Evolutionary conservation across 257 asterid species (phyloP).

Genomic region (Paulownia fortunei): DNA sequence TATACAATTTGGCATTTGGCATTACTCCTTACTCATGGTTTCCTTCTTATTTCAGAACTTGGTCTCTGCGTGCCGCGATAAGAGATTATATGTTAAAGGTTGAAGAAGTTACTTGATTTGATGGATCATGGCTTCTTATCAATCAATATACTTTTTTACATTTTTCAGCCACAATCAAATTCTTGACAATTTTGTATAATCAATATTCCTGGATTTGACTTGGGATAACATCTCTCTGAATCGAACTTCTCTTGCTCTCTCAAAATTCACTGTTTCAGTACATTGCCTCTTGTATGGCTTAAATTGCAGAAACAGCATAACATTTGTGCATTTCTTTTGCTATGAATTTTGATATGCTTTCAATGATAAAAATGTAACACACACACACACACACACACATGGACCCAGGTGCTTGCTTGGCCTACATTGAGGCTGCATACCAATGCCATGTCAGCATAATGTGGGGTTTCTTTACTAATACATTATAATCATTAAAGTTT

Average conservation of each 20-base stretch:
- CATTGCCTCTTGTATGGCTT: not conserved
- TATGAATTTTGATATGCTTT: not conserved
- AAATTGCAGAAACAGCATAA: not conserved
- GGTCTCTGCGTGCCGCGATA: slow-evolving; percentile 86
- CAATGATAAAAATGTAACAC: not conserved
- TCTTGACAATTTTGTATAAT: slow-evolving; percentile 36
- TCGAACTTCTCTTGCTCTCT: not conserved
- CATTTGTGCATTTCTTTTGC: not conserved
- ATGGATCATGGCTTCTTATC: slow-evolving; percentile 28
- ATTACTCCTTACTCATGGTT: slow-evolving; percentile 13
- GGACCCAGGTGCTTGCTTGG: too few relatives aligned
- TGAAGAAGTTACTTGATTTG: slow-evolving; percentile 39
- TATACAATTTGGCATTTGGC: not conserved
- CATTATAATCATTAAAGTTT: too few relatives aligned
- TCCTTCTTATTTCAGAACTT: slow-evolving; percentile 57
- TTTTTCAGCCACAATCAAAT: slow-evolving; percentile 20
- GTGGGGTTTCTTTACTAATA: too few relatives aligned
- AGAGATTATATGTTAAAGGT: slow-evolving; percentile 41
- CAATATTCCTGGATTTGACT: slow-evolving; percentile 7
- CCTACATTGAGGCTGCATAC: too few relatives aligned
- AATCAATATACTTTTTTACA: not conserved
- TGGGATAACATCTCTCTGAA: not conserved
- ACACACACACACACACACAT: too few relatives aligned
- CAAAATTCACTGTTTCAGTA: not conserved
- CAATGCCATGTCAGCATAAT: too few relatives aligned